These are phyloP conservation scores for Colletotrichum lentis DNA, from an alignment of 2,329 filamentous ascomycete genomes.

Conservation along the genomic window DNA sequence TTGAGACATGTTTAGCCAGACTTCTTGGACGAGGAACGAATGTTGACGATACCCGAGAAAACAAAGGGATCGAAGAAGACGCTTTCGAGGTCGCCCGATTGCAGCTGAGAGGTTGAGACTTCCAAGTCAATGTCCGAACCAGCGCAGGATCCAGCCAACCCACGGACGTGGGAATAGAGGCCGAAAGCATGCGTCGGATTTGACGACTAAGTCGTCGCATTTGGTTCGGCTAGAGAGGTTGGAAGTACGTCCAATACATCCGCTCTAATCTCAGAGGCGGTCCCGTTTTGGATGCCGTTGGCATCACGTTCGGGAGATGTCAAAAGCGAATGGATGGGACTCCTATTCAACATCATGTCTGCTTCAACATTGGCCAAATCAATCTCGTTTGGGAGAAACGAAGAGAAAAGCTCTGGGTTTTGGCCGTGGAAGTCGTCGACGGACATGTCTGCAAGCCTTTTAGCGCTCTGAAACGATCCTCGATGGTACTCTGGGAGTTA, in stretches of 20 bases:
- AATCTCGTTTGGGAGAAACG: not conserved
- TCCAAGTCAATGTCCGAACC: not conserved
- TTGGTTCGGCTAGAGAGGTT: not conserved
- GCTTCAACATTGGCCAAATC: too few relatives aligned
- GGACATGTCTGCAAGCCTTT: not conserved
- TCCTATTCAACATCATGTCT: not conserved
- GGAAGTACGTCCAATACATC: rapidly evolving
- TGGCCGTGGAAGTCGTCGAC: too few relatives aligned
- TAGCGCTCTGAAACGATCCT: not conserved
- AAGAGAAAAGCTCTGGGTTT: too few relatives aligned
- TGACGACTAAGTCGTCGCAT: conserved; percentile 14
- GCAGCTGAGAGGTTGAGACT: too few relatives aligned
- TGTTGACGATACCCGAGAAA: not conserved
- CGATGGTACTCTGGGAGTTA: not conserved
- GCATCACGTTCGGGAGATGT: not conserved
- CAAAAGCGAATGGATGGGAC: rapidly evolving
- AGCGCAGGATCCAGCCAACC: conserved; percentile 8
- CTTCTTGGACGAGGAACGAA: too few relatives aligned
- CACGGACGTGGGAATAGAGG: not conserved
- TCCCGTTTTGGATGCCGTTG: not conserved
- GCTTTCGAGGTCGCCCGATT: not conserved
- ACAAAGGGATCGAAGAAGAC: not conserved
- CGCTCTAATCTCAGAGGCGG: too few relatives aligned
- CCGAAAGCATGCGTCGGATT: not conserved
- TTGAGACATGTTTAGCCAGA: not conserved